Evolutionary conservation across 148 eudicot species (phyloP).

Genomic region (Polygonum aviculare): DNA sequence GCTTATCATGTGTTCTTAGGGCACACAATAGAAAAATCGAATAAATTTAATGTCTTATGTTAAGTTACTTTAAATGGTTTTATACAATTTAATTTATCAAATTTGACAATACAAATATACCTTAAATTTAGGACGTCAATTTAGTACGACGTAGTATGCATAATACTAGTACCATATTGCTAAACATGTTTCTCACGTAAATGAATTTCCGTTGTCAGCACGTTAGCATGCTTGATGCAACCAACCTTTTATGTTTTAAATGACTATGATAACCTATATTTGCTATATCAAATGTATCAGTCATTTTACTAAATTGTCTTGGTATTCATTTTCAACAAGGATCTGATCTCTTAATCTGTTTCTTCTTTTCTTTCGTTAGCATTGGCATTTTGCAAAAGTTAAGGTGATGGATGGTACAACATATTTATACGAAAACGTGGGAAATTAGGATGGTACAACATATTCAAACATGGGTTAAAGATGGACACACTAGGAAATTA

Average conservation of each 20-base stretch:
- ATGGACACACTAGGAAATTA: too few species aligned
- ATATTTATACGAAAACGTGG: too few species aligned
- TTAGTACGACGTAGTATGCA: too few species aligned
- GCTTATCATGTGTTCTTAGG: too few species aligned
- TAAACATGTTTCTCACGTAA: neutral
- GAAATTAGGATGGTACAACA: too few species aligned
- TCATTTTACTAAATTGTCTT: neutral
- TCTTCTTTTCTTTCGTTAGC: neutral
- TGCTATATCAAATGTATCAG: neutral
- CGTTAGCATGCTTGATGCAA: neutral
- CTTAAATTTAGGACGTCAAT: too few species aligned
- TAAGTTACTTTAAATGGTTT: too few species aligned
- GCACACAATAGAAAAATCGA: too few species aligned
- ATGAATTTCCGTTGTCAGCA: neutral
- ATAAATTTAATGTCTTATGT: too few species aligned
- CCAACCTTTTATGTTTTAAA: neutral
- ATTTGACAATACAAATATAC: too few species aligned
- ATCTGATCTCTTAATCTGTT: neutral
- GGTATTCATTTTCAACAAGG: neutral
- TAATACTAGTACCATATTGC: neutral
- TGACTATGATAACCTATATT: neutral
- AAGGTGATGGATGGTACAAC: neutral
- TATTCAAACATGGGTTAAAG: too few species aligned
- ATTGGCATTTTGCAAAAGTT: neutral
- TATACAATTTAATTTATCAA: too few species aligned